Conservation (phyloP, 1,284 basidiomycete species). For the Amylostereum areolatum region DNA sequence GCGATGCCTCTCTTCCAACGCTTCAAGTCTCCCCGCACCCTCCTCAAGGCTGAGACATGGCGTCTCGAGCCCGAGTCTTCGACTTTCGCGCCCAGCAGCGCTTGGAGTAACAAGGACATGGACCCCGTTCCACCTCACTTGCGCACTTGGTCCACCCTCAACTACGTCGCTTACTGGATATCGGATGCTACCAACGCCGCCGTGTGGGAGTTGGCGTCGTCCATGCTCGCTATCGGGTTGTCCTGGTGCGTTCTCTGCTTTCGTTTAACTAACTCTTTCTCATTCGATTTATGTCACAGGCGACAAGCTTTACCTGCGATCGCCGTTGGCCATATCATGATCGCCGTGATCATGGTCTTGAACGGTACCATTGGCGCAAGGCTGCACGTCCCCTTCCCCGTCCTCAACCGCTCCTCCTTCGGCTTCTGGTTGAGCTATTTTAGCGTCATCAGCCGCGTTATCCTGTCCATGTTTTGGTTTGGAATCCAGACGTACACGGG, state of each 20-base stretch:
- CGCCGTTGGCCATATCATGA: slow-evolving; percentile 54
- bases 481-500: slow-evolving; percentile 55
- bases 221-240: slow-evolving; percentile 61
- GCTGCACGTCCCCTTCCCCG: slow-evolving; percentile 64
- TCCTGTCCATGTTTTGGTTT: slow-evolving; percentile 79
- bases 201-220: slow-evolving; percentile 43
- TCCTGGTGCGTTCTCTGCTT: slow-evolving; percentile 41
- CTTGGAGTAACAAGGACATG: slow-evolving; percentile 73
- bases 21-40: too few species aligned
- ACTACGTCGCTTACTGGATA: slow-evolving; percentile 61
- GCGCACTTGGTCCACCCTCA: slow-evolving; percentile 60
- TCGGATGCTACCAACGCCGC: slow-evolving; percentile 53
- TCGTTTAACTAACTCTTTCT: neutral
- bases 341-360: slow-evolving; percentile 50
- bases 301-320: slow-evolving; percentile 60
- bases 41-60: too few species aligned
- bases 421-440: slow-evolving; percentile 80
- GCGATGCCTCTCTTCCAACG: too few species aligned
- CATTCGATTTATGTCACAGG: slow-evolving; percentile 23
- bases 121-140: slow-evolving; percentile 56
- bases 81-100: slow-evolving; percentile 43
- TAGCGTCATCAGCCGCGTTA: slow-evolving; percentile 65
- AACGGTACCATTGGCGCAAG: slow-evolving; percentile 72
- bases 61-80: slow-evolving; percentile 40
- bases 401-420: slow-evolving; percentile 71